phyloP scores from a whole-genome alignment of 495 filamentous ascomycete genomes.

The Penicillium roqueforti region DNA sequence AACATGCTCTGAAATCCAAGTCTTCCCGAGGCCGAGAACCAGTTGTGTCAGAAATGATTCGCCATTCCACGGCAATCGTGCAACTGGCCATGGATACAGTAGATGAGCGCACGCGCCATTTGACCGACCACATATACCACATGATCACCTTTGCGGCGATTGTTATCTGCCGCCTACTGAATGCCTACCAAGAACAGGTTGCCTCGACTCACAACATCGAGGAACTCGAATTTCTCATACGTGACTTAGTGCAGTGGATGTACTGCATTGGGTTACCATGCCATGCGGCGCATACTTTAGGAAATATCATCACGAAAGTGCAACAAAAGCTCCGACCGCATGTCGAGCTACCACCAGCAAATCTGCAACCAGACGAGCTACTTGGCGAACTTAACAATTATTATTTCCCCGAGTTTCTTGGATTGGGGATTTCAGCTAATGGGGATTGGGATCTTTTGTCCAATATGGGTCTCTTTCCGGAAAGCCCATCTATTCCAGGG shows the following conservation, averaged over 20 bases:
- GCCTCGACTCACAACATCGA: slow-evolving; percentile 22
- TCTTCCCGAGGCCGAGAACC: slow-evolving; percentile 35
- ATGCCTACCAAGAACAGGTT: slow-evolving; percentile 34
- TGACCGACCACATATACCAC: slow-evolving; percentile 48
- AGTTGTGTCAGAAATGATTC: slow-evolving; percentile 40
- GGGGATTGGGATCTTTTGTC: slow-evolving; percentile 28
- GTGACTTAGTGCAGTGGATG: slow-evolving; percentile 38
- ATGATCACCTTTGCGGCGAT: slow-evolving; percentile 47
- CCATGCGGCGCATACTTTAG: slow-evolving; percentile 43
- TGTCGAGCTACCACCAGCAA: slow-evolving; percentile 10
- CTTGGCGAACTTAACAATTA: slow-evolving; percentile 22
- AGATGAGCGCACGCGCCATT: slow-evolving; percentile 42
- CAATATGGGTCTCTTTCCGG: slow-evolving; percentile 23
- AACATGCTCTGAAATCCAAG: slow-evolving; percentile 36
- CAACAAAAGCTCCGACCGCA: slow-evolving; percentile 21
- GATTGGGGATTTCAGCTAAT: slow-evolving; percentile 21
- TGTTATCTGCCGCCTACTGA: slow-evolving; percentile 37
- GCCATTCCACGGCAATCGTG: slow-evolving; percentile 38
- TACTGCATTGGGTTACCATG: slow-evolving; percentile 42
- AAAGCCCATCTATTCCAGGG: slow-evolving; percentile 8
- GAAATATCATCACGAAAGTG: slow-evolving; percentile 33
- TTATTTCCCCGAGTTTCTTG: slow-evolving; percentile 32
- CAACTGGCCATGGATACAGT: slow-evolving; percentile 45
- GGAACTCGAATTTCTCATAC: slow-evolving; percentile 31
- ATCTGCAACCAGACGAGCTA: slow-evolving; percentile 10